Conservation (phyloP, 1,284 basidiomycete genomes). For the Rugiboletus extremiorientalis region DNA sequence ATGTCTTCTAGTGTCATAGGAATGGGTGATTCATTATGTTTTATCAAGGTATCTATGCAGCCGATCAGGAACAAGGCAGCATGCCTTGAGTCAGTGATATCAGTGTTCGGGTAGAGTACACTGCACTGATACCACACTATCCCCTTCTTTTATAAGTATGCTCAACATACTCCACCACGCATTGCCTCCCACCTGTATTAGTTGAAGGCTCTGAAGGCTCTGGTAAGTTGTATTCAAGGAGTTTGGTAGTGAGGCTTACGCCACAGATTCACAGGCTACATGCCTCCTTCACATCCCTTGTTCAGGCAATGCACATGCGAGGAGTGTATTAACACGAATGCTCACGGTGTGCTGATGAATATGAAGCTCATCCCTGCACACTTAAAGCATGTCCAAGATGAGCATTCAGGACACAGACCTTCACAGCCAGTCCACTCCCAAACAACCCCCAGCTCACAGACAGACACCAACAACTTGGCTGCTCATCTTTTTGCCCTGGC, state of each 20-base stretch:
- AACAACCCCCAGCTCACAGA: not conserved
- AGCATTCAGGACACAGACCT: not conserved
- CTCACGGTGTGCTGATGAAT: not conserved
- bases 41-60: no score
- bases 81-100: no score
- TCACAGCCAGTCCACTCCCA: not conserved
- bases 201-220: not conserved
- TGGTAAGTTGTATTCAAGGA: not conserved
- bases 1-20: no score
- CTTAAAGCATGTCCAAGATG: not conserved
- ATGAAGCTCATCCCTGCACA: not conserved
- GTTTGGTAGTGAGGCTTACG: not conserved
- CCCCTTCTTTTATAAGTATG: not conserved
- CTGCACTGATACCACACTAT: no score
- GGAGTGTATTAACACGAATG: not conserved
- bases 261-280: not conserved
- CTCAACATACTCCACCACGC: not conserved
- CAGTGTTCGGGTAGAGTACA: no score
- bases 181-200: not conserved
- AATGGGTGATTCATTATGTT: no score
- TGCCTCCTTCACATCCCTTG: not conserved
- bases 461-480: not conserved
- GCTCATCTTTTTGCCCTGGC: not conserved
- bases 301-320: not conserved
- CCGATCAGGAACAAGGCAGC: no score